A percentile compares a stretch with the other conserved stretches of the same genome.
These are phyloP conservation scores for Boletus rufocinnamomeus DNA, from an alignment of 768 basidiomycete genomes.

Conservation along the genomic window DNA sequence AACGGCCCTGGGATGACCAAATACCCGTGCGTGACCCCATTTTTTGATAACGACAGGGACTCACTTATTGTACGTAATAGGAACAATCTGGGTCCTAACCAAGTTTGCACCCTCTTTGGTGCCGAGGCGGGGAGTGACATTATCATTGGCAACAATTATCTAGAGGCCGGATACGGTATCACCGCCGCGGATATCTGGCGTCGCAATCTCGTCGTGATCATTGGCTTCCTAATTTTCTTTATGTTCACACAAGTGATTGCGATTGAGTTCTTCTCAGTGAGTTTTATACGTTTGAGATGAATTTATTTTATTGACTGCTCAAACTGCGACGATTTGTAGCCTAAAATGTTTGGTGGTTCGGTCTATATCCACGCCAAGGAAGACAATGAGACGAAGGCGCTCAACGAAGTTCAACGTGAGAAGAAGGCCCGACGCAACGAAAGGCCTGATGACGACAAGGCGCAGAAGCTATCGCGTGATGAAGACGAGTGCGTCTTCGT, in stretches of 20 bases:
- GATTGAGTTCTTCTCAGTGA: conserved; percentile 65
- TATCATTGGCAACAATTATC: conserved; percentile 63
- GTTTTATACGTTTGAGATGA: conserved; percentile 14
- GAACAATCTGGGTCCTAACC: conserved; percentile 58
- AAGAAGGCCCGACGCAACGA: conserved; percentile 48
- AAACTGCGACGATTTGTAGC: conserved; percentile 25
- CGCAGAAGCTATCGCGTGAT: conserved; percentile 23
- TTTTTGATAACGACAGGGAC: neutral
- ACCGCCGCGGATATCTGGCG: conserved; percentile 58
- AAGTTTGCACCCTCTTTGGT: conserved; percentile 79
- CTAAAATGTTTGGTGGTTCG: conserved; percentile 38
- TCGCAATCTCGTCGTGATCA: conserved; percentile 66
- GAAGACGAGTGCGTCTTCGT: conserved; percentile 17
- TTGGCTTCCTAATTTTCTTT: conserved; percentile 73
- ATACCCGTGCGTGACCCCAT: conserved; percentile 56
- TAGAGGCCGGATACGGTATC: conserved; percentile 55
- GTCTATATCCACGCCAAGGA: conserved; percentile 65
- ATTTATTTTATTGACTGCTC: neutral
- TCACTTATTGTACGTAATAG: conserved; percentile 40
- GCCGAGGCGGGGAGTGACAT: conserved; percentile 52
- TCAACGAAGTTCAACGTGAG: conserved; percentile 53
- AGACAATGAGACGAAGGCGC: conserved; percentile 50
- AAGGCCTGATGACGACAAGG: conserved; percentile 32
- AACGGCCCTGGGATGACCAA: conserved; percentile 55
- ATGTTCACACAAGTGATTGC: conserved; percentile 65